Evolutionary conservation across 2,329 filamentous ascomycete genomes (phyloP), one percentile per base, ranked within the genome.

Genomic region (Neofusicoccum sp.): DNA sequence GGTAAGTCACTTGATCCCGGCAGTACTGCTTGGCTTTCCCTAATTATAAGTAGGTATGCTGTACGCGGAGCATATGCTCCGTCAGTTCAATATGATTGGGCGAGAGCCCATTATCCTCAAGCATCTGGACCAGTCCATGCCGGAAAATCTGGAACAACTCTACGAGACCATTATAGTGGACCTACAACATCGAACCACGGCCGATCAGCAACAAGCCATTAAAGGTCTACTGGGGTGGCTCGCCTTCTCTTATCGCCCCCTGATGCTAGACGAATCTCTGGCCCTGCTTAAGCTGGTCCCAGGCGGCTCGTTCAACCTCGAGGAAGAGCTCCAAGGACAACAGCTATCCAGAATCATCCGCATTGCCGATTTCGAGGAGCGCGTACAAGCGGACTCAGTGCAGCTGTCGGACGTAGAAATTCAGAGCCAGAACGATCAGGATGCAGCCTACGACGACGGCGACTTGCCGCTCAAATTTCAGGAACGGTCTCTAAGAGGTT

Each of bases 61-160:
- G 0, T 78, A 78, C 36, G 71, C 73, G 0, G 71, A 78, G 33
- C 74, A 77, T 12, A 68, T 77, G 36, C 68, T 79, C 0, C 45
- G 64, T 6, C 66, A 71, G 0, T 64, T 78, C 4, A 68, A 74
- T 7, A 61, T 67, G 7, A 65, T 78, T 1, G 72, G 72, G 1
- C 71, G 76, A 0, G 74, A 78, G 48, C 70, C 71, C 4, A 72
- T 74, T 0, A 70, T 76, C 0, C 66, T 77, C 1, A 67, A 72
- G n/a, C 62, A 69, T 1, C 56, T 78, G 0, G 64, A 70, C 0
- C 66, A 69, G 14, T 44, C 41, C 9, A 70, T 77, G 3, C 63
- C 66, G 0, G 16, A 34, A 9, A 64, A 41, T 14, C 36, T 70
- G 3, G 47, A 66, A n/a, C 61, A 62, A 29, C 60, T 69, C 6